A percentile compares a stretch with the other conserved stretches of the same genome.
Evolutionary conservation across 495 filamentous ascomycete genomes (phyloP).

Genomic region (Aspergillus taichungensis): DNA sequence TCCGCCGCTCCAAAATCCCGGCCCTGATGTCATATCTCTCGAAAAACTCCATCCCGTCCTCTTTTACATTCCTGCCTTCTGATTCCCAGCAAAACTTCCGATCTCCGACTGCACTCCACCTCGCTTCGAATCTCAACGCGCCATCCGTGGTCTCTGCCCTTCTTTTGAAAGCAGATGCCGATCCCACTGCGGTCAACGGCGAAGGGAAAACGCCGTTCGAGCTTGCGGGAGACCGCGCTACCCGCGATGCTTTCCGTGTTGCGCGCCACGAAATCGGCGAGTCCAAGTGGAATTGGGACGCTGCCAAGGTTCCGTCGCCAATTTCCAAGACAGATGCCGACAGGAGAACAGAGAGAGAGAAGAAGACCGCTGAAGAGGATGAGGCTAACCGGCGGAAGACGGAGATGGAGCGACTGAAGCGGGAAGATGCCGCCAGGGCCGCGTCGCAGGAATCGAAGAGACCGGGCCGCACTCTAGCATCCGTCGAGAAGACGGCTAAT

Average conservation of each 20-base stretch:
- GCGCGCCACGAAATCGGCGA: constrained; percentile 78
- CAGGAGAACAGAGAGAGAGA: constrained; percentile 52
- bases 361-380: constrained; percentile 43
- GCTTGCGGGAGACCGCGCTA: constrained; percentile 74
- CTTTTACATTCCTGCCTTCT: constrained; percentile 66
- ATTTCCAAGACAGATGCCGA: constrained; percentile 63
- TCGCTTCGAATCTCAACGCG: constrained; percentile 71
- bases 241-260: constrained; percentile 85
- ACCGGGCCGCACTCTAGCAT: constrained; percentile 39
- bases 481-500: constrained; percentile 54
- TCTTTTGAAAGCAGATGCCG: constrained; percentile 62
- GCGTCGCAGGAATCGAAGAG: constrained; percentile 29
- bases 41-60: constrained; percentile 55
- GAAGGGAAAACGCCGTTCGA: constrained; percentile 75
- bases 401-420: constrained; percentile 57
- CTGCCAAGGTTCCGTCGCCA: constrained; percentile 58
- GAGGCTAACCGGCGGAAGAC: constrained; percentile 51
- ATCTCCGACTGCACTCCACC: constrained; percentile 76
- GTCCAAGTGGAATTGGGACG: constrained; percentile 68
- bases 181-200: constrained; percentile 59
- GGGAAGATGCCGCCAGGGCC: constrained; percentile 50
- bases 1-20: constrained; percentile 83
- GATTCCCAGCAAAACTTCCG: constrained; percentile 66
- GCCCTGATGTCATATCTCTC: constrained; percentile 77
- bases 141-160: constrained; percentile 66